These are phyloP conservation scores for Boletus sensibilis DNA, from an alignment of 768 basidiomycete genomes.

Conservation along the genomic window DNA sequence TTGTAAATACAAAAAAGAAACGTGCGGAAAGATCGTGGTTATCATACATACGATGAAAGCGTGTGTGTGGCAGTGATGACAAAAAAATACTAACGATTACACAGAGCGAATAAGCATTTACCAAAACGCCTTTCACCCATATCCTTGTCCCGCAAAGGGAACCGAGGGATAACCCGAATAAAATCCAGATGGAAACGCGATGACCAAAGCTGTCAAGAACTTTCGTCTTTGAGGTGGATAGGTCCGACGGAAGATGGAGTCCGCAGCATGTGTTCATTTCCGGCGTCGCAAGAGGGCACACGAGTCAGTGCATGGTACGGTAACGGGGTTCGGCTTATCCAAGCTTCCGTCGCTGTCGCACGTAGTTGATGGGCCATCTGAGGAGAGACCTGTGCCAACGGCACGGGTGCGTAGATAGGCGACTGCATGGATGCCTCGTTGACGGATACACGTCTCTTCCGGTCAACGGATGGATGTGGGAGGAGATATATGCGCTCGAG, in stretches of 20 bases:
- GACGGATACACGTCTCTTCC: slow-evolving; percentile 1
- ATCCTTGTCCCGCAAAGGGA: neutral
- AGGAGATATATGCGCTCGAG: slow-evolving; percentile 67
- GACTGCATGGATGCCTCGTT: slow-evolving; percentile 8
- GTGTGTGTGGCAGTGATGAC: slow-evolving; percentile 1
- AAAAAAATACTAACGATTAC: slow-evolving; percentile 2
- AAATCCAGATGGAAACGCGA: neutral
- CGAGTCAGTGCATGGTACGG: neutral
- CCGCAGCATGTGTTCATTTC: neutral
- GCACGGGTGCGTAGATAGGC: slow-evolving; percentile 67
- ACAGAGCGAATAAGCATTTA: neutral
- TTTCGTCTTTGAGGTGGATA: slow-evolving; percentile 18
- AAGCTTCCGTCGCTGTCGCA: slow-evolving; percentile 62
- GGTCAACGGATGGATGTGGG: slow-evolving; percentile 30
- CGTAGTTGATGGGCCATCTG: slow-evolving; percentile 50
- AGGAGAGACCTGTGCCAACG: slow-evolving; percentile 53
- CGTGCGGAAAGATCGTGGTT: slow-evolving; percentile 1
- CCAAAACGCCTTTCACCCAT: neutral
- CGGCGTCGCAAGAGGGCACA: neutral
- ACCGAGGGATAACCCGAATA: neutral
- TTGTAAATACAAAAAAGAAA: slow-evolving; percentile 7
- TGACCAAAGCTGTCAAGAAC: slow-evolving; percentile 1
- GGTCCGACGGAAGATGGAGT: slow-evolving; percentile 16
- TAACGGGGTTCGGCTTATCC: slow-evolving; percentile 42
- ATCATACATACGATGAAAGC: slow-evolving; percentile 10